phyloP scores from a whole-genome alignment of 495 filamentous ascomycete genomes.

The Trichoderma orchidacearum region DNA sequence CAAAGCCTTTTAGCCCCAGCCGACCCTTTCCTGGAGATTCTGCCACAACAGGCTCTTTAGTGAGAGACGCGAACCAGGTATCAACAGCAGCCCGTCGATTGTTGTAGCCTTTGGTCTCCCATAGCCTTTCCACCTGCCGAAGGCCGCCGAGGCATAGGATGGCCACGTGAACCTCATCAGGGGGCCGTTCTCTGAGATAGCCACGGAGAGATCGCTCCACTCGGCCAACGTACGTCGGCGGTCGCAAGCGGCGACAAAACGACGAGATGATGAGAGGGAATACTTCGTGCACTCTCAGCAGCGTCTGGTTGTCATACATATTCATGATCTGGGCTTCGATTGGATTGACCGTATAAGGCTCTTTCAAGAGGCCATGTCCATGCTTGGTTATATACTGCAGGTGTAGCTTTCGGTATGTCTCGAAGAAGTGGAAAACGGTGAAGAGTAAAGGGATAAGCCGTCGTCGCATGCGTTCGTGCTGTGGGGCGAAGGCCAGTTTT shows the following conservation, averaged over 20 bases:
- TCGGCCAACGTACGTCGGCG: conserved; percentile 41
- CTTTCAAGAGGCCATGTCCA: conserved; percentile 22
- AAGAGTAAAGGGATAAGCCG: conserved; percentile 40
- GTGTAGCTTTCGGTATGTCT: conserved; percentile 41
- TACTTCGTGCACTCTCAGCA: conserved; percentile 38
- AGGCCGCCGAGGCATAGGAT: conserved; percentile 40
- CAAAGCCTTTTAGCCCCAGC: conserved; percentile 29
- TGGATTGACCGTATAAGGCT: conserved; percentile 33
- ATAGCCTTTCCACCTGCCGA: conserved; percentile 39
- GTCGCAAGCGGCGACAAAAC: conserved; percentile 38
- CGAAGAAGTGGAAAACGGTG: conserved; percentile 46
- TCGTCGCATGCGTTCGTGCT: conserved; percentile 40
- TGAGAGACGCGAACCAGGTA: conserved; percentile 34
- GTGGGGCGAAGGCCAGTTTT: conserved; percentile 34
- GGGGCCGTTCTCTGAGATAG: conserved; percentile 38
- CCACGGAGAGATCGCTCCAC: conserved; percentile 42
- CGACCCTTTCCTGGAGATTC: conserved; percentile 26
- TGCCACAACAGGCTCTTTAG: conserved; percentile 22
- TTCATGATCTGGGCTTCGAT: conserved; percentile 39
- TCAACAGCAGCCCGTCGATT: conserved; percentile 36
- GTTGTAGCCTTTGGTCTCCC: conserved; percentile 47
- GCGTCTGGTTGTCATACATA: conserved; percentile 42
- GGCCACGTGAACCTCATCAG: conserved; percentile 41
- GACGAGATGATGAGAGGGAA: conserved; percentile 43
- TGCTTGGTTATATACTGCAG: conserved; percentile 32